Conservation (phyloP, 805 yeast genomes). For the Metschnikowia shivogae region DNA sequence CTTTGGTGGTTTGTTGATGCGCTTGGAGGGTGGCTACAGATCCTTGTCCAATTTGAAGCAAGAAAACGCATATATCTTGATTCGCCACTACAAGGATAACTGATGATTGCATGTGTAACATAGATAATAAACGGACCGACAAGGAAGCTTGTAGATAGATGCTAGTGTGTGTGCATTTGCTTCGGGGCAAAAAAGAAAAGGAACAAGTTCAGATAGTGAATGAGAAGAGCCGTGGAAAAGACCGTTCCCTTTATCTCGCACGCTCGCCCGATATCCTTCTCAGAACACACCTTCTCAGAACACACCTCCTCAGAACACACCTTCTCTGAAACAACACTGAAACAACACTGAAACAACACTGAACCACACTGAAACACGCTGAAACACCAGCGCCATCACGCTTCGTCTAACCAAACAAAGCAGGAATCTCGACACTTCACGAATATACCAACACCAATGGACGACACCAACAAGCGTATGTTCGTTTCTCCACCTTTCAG, state of each 20-base stretch:
- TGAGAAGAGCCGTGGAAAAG: not conserved
- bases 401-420: too few species aligned
- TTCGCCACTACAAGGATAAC: constrained; percentile 60
- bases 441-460: constrained; percentile 8
- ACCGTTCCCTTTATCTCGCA: not conserved
- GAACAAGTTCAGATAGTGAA: not conserved
- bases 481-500: not conserved
- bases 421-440: not conserved
- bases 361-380: too few species aligned
- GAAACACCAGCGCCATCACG: too few species aligned
- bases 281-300: too few species aligned
- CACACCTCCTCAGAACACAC: not conserved
- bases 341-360: too few species aligned
- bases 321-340: too few species aligned
- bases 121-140: constrained; percentile 4
- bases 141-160: too few species aligned
- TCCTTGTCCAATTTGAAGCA: constrained; percentile 85
- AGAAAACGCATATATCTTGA: constrained; percentile 85
- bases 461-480: constrained; percentile 21
- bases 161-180: not conserved
- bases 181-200: not conserved
- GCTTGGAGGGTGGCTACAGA: constrained; percentile 93
- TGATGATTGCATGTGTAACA: constrained; percentile 13
- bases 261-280: not conserved
- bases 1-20: constrained; percentile 90